These are phyloP conservation scores for Penstemon eatonii DNA, from an alignment of 257 asterid species.

Conservation along the genomic window DNA sequence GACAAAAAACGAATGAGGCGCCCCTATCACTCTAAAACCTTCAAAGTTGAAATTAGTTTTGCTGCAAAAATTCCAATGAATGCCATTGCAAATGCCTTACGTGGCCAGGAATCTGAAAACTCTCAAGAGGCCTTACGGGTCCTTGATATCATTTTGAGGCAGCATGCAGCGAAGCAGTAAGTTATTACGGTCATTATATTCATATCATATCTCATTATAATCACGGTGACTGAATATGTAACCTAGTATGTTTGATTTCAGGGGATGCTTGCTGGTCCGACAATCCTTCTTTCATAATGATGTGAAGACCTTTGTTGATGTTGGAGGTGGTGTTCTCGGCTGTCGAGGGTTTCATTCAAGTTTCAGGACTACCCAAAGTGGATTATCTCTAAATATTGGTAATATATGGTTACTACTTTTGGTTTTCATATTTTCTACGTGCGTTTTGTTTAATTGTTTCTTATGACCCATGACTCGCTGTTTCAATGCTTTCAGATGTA, in stretches of 20 bases:
- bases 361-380: slow-evolving; percentile 82
- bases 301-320: slow-evolving; percentile 63
- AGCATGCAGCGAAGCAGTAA: slow-evolving; percentile 96
- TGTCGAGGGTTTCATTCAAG: slow-evolving; percentile 93
- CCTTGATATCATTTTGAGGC: slow-evolving; percentile 86
- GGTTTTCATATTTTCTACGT: neutral
- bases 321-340: slow-evolving; percentile 91
- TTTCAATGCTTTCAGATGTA: slow-evolving; percentile 51
- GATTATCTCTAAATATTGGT: slow-evolving; percentile 89
- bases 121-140: slow-evolving; percentile 83
- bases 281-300: slow-evolving; percentile 85
- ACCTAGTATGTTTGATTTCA: slow-evolving; percentile 31
- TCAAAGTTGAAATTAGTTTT: slow-evolving; percentile 76
- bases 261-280: slow-evolving; percentile 87
- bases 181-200: slow-evolving; percentile 30
- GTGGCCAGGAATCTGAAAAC: slow-evolving; percentile 87
- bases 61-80: slow-evolving; percentile 89
- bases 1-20: slow-evolving; percentile 72
- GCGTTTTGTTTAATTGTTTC: neutral
- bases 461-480: neutral
- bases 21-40: slow-evolving; percentile 69
- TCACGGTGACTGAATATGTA: slow-evolving; percentile 6
- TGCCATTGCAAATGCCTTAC: slow-evolving; percentile 81
- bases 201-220: neutral
- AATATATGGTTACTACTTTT: neutral